Conservation (phyloP, 2,329 filamentous ascomycete genomes). For the Biscogniauxia sp. region DNA sequence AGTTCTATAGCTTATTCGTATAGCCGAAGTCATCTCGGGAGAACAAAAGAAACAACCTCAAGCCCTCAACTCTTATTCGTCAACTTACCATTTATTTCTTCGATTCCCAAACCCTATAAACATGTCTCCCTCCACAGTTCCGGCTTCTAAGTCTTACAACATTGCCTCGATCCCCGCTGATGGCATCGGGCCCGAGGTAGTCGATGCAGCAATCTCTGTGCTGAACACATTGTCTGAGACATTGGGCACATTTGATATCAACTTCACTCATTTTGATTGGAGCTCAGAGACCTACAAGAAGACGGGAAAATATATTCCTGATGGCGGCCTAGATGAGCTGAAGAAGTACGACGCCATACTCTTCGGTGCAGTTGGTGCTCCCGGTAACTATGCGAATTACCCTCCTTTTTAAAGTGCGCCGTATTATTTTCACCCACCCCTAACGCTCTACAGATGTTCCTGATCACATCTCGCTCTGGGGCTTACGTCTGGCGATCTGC, state of each 20-base stretch:
- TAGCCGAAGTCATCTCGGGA: neutral
- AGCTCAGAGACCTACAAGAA: conserved; percentile 64
- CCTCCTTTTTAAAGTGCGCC: neutral
- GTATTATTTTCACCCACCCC: neutral
- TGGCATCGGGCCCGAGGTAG: conserved; percentile 63
- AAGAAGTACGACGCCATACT: conserved; percentile 56
- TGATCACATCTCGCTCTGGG: conserved; percentile 66
- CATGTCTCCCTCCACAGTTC: conserved; percentile 21
- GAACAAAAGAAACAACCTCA: neutral
- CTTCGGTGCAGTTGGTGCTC: conserved; percentile 64
- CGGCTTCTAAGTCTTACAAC: conserved; percentile 38
- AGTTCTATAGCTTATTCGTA: neutral
- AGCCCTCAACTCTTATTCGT: neutral
- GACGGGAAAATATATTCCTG: conserved; percentile 63
- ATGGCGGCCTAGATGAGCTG: conserved; percentile 53
- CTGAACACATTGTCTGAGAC: conserved; percentile 52
- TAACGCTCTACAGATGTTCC: conserved; percentile 47
- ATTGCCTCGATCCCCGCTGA: conserved; percentile 63
- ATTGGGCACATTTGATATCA: conserved; percentile 56
- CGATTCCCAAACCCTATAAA: neutral
- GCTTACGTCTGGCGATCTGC: conserved; percentile 61
- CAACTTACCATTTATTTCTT: neutral
- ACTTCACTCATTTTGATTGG: conserved; percentile 65
- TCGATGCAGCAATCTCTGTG: conserved; percentile 58
- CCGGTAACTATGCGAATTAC: conserved; percentile 31